Evolutionary conservation across 495 filamentous ascomycete genomes (phyloP).

Genomic region (Hypoxylon fragiforme): DNA sequence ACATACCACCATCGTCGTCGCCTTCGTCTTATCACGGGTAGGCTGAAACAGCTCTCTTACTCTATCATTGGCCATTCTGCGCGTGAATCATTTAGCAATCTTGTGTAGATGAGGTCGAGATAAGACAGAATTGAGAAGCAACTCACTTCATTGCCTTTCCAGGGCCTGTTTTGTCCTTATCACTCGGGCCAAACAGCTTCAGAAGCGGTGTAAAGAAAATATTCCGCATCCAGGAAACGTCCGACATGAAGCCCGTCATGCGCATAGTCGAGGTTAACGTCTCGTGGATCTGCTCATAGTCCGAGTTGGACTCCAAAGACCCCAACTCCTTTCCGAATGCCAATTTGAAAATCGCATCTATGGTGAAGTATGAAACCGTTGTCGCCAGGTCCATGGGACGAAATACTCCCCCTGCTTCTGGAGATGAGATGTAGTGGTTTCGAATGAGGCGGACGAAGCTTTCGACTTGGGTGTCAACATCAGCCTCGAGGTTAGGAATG

Average conservation of each 20-base stretch:
- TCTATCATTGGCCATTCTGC: too few relatives aligned
- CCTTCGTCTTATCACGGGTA: conserved; percentile 3
- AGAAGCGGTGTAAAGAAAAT: not conserved
- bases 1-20: conserved; percentile 34
- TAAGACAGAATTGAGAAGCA: not conserved
- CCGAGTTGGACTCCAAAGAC: conserved; percentile 43
- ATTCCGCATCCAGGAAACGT: conserved; percentile 5
- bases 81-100: conserved; percentile 1
- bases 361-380: conserved; percentile 44
- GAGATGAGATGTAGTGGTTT: conserved; percentile 43
- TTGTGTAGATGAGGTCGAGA: not conserved
- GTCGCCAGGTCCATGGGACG: conserved; percentile 43
- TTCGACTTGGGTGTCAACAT: conserved; percentile 36
- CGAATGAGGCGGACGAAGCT: conserved; percentile 42
- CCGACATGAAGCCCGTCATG: conserved; percentile 8
- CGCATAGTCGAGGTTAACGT: not conserved
- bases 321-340: conserved; percentile 55
- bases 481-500: conserved; percentile 17
- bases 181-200: conserved; percentile 5
- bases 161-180: conserved; percentile 3
- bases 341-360: conserved; percentile 51
- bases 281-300: conserved; percentile 37
- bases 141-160: conserved; percentile 21
- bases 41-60: not conserved
- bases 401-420: conserved; percentile 19